Conservation (phyloP, 2,329 filamentous ascomycete species). For the Pseudofabraea citricarpa region DNA sequence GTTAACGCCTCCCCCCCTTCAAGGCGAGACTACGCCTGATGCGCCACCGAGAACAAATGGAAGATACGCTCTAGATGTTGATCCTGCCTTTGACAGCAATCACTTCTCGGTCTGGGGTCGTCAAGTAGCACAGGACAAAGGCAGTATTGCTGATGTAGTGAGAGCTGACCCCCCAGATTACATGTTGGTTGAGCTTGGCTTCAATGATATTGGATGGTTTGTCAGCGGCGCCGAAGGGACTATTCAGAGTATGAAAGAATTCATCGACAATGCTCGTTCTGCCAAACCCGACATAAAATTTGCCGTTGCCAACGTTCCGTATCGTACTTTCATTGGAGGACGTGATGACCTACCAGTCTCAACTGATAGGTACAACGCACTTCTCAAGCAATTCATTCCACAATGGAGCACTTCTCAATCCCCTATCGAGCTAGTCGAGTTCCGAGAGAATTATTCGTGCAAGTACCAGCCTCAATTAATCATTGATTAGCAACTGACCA, state of each 20-base stretch:
- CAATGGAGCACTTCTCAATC: slow-evolving; percentile 23
- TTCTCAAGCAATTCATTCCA: slow-evolving; percentile 10
- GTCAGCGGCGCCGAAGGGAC: slow-evolving; percentile 2
- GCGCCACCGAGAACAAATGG: slow-evolving; percentile 13
- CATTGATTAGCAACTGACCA: too few relatives aligned
- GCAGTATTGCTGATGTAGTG: slow-evolving; percentile 19
- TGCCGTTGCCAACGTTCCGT: slow-evolving; percentile 5
- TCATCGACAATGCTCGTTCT: slow-evolving; percentile 6
- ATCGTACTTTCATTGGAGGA: slow-evolving; percentile 3
- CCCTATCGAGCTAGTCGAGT: slow-evolving; percentile 28
- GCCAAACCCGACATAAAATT: slow-evolving; percentile 10
- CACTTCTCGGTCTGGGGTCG: slow-evolving; percentile 32
- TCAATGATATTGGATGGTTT: slow-evolving; percentile 14
- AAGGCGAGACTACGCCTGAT: slow-evolving; percentile 7
- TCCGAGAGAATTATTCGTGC: slow-evolving; percentile 25
- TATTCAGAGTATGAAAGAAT: slow-evolving; percentile 4
- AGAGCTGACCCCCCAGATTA: slow-evolving; percentile 5
- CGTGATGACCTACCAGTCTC: slow-evolving; percentile 23
- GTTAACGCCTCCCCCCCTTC: not conserved
- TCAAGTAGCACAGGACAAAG: slow-evolving; percentile 23
- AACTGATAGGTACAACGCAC: slow-evolving; percentile 19
- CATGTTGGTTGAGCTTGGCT: slow-evolving; percentile 11
- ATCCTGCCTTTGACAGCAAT: slow-evolving; percentile 20
- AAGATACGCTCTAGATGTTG: slow-evolving; percentile 27
- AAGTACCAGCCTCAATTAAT: slow-evolving; percentile 23